phyloP scores from a whole-genome alignment of 495 filamentous ascomycete species.

The Tetracladium setigerum region DNA sequence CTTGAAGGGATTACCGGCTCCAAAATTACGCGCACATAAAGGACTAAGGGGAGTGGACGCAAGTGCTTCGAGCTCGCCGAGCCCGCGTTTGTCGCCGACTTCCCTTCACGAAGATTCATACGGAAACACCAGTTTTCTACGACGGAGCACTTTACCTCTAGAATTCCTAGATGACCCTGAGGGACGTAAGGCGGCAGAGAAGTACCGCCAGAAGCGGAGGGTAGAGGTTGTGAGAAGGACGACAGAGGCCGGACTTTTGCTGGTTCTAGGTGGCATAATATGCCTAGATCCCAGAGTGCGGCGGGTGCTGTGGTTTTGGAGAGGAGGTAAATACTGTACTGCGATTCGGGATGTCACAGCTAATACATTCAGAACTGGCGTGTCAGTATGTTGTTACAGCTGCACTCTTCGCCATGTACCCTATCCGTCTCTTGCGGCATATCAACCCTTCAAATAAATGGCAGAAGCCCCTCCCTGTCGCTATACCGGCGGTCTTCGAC shows the following conservation, averaged over 20 bases:
- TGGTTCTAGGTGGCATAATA: constrained; percentile 31
- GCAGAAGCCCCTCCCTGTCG: constrained; percentile 23
- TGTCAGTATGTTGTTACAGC: constrained; percentile 33
- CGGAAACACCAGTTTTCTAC: not conserved
- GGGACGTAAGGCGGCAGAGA: constrained; percentile 22
- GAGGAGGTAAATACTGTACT: constrained; percentile 7
- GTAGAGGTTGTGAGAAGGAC: constrained; percentile 37
- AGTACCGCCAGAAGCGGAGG: constrained; percentile 26
- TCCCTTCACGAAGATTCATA: constrained; percentile 39
- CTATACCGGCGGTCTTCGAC: constrained; percentile 69
- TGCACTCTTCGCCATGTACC: constrained; percentile 40
- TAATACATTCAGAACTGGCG: constrained; percentile 36
- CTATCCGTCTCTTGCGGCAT: constrained; percentile 26
- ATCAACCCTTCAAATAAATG: constrained; percentile 15
- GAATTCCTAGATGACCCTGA: constrained; percentile 3
- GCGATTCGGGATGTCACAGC: not conserved
- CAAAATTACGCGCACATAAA: constrained; percentile 62
- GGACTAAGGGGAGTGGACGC: constrained; percentile 54
- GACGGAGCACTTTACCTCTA: not conserved
- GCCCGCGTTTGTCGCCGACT: constrained; percentile 52
- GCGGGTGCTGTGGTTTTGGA: constrained; percentile 16
- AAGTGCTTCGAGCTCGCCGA: constrained; percentile 38
- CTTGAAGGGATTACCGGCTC: constrained; percentile 73
- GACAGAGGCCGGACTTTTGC: constrained; percentile 36
- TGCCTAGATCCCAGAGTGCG: constrained; percentile 26